Evolutionary conservation across 768 basidiomycete species (phyloP).

Genomic region (Lactarius pseudohatsudake): DNA sequence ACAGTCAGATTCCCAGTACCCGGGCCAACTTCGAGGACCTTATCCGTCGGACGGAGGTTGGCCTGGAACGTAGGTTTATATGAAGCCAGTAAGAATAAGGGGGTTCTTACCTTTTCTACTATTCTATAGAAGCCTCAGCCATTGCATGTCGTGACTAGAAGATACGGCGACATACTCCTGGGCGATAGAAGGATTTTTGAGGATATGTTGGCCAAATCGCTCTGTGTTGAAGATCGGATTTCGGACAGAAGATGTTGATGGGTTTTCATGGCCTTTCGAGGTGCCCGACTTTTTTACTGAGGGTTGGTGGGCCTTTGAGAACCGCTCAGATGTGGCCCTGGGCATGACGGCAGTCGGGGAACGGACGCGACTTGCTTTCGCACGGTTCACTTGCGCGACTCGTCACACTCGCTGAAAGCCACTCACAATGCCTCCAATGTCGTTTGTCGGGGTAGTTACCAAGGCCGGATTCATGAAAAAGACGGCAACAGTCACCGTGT

Average conservation of each 20-base stretch:
- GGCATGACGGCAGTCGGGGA: slow-evolving; percentile 15
- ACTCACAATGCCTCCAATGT: slow-evolving; percentile 69
- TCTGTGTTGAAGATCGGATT: slow-evolving; percentile 95
- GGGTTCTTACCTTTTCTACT: slow-evolving; percentile 50
- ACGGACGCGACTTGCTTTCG: not conserved
- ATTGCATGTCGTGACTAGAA: slow-evolving; percentile 6
- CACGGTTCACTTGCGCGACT: slow-evolving; percentile 1
- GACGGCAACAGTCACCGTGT: slow-evolving; percentile 81
- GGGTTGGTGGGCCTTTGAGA: slow-evolving; percentile 59
- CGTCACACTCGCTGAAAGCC: slow-evolving; percentile 15
- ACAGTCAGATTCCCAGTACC: slow-evolving; percentile 97
- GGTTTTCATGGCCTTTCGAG: slow-evolving; percentile 43
- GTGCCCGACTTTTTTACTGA: slow-evolving; percentile 51
- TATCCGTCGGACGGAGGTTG: slow-evolving; percentile 89
- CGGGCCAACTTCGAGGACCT: slow-evolving; percentile 95
- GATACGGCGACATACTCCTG: slow-evolving; percentile 62
- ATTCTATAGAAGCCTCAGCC: slow-evolving; percentile 23
- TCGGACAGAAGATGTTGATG: slow-evolving; percentile 45
- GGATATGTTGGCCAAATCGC: slow-evolving; percentile 95
- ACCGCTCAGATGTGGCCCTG: slow-evolving; percentile 21
- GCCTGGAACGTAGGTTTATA: slow-evolving; percentile 50
- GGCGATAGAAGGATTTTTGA: slow-evolving; percentile 89
- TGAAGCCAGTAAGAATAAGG: not conserved
- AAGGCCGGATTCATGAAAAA: slow-evolving; percentile 83
- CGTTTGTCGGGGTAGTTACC: slow-evolving; percentile 71